Base-by-base conservation (phyloP, 768 basidiomycete genomes). In the Pilatotrama ljubarskyi region DNA sequence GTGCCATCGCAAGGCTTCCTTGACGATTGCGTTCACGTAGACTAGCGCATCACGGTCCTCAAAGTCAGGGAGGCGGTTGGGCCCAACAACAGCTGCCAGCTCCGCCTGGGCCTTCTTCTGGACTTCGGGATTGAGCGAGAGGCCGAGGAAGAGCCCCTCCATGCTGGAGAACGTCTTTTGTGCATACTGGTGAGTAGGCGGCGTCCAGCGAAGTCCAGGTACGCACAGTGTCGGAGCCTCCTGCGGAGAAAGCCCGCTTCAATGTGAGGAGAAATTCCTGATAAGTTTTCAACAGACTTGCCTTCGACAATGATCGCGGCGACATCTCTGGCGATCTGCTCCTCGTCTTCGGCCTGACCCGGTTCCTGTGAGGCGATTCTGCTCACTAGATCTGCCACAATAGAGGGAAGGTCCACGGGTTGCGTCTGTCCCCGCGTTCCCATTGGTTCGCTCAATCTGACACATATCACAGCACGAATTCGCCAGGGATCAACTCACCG, bases 1-100 rank as follows among this genome's bases (percentile, higher is more conserved):
- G n/a, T 63, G 58, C 62, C 62, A 63, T 2, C 62, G 51, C 37
- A 63, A 24, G 35, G 25, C 17, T 24, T 63, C 62, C 29, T 63
- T 58, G 26, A 59, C 29, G 7, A 59, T 42, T 2, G 58, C 63
- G 22, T 47, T 53, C 32, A 64, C 52, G 26, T 59, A 64, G 20
- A 49, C 51, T 17, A 64, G 50, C 1, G n/a, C 6, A 7, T 51
- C 43, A 8, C 50, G 48, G 35, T 64, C 63, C 1, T 43, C 51
- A 18, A 20, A 54, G 5, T 48, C 49, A 14, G 63, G 63, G 1
- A 64, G 41, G 5, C 59, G 55, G 24, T 43, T 14, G 6, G 50
- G 50, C 0, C 63, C 63, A 14, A 64, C 49, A 17, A 61, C 35
- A 3, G 46, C 25, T 10, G 52, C 59, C 9, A 64, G 54, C 40